phyloP scores from a whole-genome alignment of 345 rosid species.

The Erucastrum elatum region DNA sequence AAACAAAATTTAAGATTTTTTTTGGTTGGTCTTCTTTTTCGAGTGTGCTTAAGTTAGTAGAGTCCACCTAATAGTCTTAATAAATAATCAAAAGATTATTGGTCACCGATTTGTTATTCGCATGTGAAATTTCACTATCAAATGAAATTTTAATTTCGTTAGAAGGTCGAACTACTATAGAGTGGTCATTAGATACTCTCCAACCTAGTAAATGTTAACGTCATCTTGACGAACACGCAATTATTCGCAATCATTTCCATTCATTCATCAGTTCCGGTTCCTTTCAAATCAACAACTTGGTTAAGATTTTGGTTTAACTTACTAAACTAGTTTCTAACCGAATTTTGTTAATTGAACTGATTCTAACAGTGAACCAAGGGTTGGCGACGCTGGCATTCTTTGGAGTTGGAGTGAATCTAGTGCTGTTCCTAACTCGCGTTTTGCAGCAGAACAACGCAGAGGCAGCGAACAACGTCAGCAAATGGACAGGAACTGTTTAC shows the following conservation, averaged over 20 bases:
- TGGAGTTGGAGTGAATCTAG: constrained; percentile 96
- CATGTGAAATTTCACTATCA: constrained; percentile 3
- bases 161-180: constrained; percentile 29
- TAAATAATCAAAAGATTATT: background rate
- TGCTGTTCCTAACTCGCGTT: constrained; percentile 92
- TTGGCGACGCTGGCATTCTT: constrained; percentile 97
- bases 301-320: constrained; percentile 12
- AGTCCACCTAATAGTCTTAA: constrained; percentile 9
- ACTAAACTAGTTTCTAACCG: constrained; percentile 17
- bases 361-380: constrained; percentile 87
- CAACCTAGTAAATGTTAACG: constrained; percentile 32
- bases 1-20: background rate
- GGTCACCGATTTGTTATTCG: constrained; percentile 4
- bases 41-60: constrained; percentile 1
- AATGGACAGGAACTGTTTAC: constrained; percentile 99
- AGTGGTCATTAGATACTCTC: constrained; percentile 37
- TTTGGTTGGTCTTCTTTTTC: background rate
- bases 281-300: constrained; percentile 24
- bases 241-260: constrained; percentile 35
- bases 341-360: constrained; percentile 14
- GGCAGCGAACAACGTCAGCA: constrained; percentile 97
- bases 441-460: constrained; percentile 89
- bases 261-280: constrained; percentile 32
- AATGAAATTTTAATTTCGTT: constrained; percentile 7
- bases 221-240: constrained; percentile 42